Percentiles rank a stretch among this genome's conserved stretches.
phyloP scores from a whole-genome alignment of 306 rosid genomes.

The Prosopis cineraria region DNA sequence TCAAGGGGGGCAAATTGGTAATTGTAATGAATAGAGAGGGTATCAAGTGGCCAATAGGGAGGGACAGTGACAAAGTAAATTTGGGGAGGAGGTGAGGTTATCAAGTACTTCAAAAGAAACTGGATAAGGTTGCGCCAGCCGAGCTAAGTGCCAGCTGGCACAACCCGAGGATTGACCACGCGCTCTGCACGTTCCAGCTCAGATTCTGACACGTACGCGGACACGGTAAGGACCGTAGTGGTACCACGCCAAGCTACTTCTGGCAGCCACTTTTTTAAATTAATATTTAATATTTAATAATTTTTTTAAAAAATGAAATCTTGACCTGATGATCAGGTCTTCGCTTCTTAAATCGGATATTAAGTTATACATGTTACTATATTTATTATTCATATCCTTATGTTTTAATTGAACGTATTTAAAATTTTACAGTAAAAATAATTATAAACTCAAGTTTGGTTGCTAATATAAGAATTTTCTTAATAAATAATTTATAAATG shows the following conservation, averaged over 20 bases:
- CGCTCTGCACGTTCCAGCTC: slow-evolving; percentile 37
- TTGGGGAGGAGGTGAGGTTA: slow-evolving; percentile 8
- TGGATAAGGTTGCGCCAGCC: slow-evolving; percentile 51
- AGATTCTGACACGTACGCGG: slow-evolving; percentile 34
- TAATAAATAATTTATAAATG: too few relatives aligned
- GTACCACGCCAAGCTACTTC: not conserved
- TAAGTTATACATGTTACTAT: too few relatives aligned
- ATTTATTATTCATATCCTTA: not conserved
- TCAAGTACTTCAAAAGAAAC: slow-evolving; percentile 1
- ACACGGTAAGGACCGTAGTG: slow-evolving; percentile 12
- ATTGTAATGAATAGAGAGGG: not conserved
- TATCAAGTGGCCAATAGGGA: not conserved
- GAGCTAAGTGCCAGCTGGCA: slow-evolving; percentile 50
- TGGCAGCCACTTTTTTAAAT: not conserved
- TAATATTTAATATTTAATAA: not conserved
- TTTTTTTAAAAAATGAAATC: not conserved
- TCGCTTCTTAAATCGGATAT: not conserved
- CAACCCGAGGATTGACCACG: slow-evolving; percentile 43
- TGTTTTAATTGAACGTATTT: too few relatives aligned
- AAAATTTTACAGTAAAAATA: too few relatives aligned
- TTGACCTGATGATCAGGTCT: not conserved
- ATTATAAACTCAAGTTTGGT: not conserved
- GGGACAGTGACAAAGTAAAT: slow-evolving; percentile 12
- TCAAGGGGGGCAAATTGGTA: slow-evolving; percentile 7
- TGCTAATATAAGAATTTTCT: too few relatives aligned